phyloP scores from a whole-genome alignment of 2,329 filamentous ascomycete genomes.

The Fusarium sp. region DNA sequence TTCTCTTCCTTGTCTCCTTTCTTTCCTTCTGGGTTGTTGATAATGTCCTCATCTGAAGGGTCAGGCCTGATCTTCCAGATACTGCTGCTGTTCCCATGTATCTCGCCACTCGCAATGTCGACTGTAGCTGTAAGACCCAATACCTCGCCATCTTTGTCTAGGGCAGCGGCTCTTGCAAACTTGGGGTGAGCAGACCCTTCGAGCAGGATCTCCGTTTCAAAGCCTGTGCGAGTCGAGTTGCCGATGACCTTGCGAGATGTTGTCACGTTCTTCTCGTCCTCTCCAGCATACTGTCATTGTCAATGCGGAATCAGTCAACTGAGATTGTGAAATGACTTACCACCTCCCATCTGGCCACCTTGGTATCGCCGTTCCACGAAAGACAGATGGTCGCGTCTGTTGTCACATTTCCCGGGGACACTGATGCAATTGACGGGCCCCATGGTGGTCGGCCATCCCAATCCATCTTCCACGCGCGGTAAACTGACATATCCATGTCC shows the following conservation, averaged over 20 bases:
- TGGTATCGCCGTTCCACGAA: slow-evolving; percentile 45
- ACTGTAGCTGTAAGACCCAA: slow-evolving; percentile 35
- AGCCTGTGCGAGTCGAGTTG: slow-evolving; percentile 36
- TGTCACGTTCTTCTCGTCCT: slow-evolving; percentile 33
- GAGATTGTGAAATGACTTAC: slow-evolving; percentile 14
- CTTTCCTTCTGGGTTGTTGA: not conserved
- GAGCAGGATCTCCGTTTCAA: slow-evolving; percentile 34
- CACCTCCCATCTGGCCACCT: slow-evolving; percentile 38
- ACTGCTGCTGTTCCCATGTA: slow-evolving; percentile 38
- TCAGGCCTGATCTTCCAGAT: slow-evolving; percentile 22
- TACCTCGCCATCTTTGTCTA: slow-evolving; percentile 31
- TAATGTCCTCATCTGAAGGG: slow-evolving; percentile 1
- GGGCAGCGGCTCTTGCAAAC: slow-evolving; percentile 31
- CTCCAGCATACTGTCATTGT: slow-evolving; percentile 26
- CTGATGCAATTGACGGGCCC: slow-evolving; percentile 40
- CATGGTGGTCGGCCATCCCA: slow-evolving; percentile 41
- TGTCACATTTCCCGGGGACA: slow-evolving; percentile 12
- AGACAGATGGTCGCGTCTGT: slow-evolving; percentile 34
- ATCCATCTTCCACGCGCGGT: slow-evolving; percentile 43
- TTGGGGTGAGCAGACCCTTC: slow-evolving; percentile 2
- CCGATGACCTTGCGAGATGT: slow-evolving; percentile 20
- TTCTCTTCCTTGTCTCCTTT: not conserved
- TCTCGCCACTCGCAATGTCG: slow-evolving; percentile 32
- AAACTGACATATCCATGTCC: slow-evolving; percentile 34
- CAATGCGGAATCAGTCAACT: not conserved